Base-by-base conservation (phyloP, 371 early-diverging fungal species). In the Massospora cicadina region DNA sequence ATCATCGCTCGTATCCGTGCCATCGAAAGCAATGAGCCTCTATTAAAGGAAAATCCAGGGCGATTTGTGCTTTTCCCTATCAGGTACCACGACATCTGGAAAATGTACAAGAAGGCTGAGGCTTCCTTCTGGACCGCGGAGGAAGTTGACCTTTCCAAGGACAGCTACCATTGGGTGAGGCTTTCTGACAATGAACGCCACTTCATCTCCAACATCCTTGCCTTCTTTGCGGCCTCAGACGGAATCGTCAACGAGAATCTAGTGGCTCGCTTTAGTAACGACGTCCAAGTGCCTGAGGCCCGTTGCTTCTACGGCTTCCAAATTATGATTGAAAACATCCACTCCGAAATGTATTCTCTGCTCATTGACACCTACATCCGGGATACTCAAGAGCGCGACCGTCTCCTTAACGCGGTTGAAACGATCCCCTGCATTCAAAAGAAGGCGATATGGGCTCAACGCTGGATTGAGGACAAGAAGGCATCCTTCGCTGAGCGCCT, bases 251-350 rank as follows among this genome's bases (percentile, higher is more conserved):
- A 98, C 75, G 99, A 98, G 76, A 99, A 99, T 74, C 78, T 99
- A 58, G 88, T 97, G 26, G 90, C 91, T 75, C 86, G 97, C 63
- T 99, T 99, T 76, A 86, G 90, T 67, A 86, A 84, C 58, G 99
- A 99, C 73, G 98, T 99, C 25, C 95, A 96, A 75, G 88, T 98
- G 66, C 89, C 98, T 60, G 99, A 99, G 76, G 99, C 98, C 25
- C 81, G 95, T 64, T 94, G 90, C 76, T 99, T 99, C 75, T 99
- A 99, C 75, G 98, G 97, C 26, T 99, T 99, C 84, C 99, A 99
- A 79, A 95, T 99, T 72, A 98, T 97, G 93, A 99, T 99, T 69
- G 99, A 99, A 76, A 99, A 98, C 79, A 92, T 99, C 67, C 99
- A 99, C 79, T 84, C 91, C 30, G 99, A 99, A 77, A 99, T 98